Base-by-base conservation (phyloP, 1,284 basidiomycete genomes). In the Schizophyllum commune region DNA sequence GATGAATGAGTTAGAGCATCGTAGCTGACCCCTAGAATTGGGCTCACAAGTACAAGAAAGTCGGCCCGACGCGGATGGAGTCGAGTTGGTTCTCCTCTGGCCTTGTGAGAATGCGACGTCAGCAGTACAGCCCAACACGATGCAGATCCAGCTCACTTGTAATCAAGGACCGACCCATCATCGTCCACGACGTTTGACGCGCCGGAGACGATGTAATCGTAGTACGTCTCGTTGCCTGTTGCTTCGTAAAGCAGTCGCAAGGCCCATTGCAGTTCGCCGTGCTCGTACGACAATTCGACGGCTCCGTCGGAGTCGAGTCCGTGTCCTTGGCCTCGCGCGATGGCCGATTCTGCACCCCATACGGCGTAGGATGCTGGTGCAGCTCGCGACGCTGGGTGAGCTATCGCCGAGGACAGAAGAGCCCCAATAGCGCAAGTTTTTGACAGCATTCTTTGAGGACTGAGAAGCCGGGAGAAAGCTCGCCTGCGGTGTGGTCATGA, bases 281-380 rank as follows among this genome's bases (percentile, higher is more conserved):
- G 74, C 60, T 77, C 76, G 63, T 80, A 80, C 2, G 72, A 73
- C n/a, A 77, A 75, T 2, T 67, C 60, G 0, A 77, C 68, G 9
- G 61, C 68, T 32, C 75, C 75, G 27, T 60, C 67, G 1, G 72
- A 60, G 52, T 69, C 67, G 11, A 78, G 67, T 2, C 78, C 78
- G 64, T 79, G 77, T 5, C 78, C 78, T 66, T 80, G 78, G 4
- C 71, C 70, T 9, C 77, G 71, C 55, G 71, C 66, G 57, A 80
- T 79, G 1, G 69, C 75, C 9, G 78, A 79, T 60, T 79, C 75
- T 5, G 77, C 78, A 7, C 76, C 77, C 76, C 77, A 80, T 4
- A 73, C 68, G 5, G 77, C 75, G 59, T 77, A 76, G 19, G 77
- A 78, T 8, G 39, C 9, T 17, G 39, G 39, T 17, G 39, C 39